Evolutionary conservation across 192 early-diverging fungal species (phyloP), one percentile per base, ranked within the genome.

Genomic region (Glomus cerebriforme): DNA sequence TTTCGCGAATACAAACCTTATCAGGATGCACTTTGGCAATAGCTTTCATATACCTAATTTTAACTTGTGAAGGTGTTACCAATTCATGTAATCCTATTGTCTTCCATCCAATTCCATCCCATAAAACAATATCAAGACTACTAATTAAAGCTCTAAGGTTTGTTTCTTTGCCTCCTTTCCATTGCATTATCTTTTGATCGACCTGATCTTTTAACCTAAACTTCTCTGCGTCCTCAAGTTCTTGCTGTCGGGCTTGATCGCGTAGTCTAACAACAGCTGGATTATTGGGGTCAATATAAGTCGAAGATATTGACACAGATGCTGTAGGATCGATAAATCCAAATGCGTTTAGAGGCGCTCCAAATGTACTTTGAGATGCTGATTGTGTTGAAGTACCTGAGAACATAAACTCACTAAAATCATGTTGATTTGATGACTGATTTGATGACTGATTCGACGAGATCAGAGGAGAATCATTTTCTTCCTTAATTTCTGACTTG

Each of bases 11-110:
- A 27, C 60, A 77, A 78, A 95, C 93, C 88, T 98, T 99, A 76
- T 99, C 97, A 13, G 97, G 96, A 86, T 99, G 97, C 39, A 98
- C 88, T 67, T 93, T 95, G 12, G 89, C 89, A 77, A 99, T 96
- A 29, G 96, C 96, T 66, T 91, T 90, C 92, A 98, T 95, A 81
- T 99, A 99, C 73, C 85, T 89, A 37, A 96, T 86, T 87, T 99
- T 99, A 66, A 96, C 95, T 82, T 95, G 93, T 59, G 85, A 81
- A 0, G 96, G 92, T 64, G 93, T 90, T 24, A 99, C 89, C 72
- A 99, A 86, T 79, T 98, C 95, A 68, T 91, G 89, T 83, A 99
- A 89, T 19, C 91, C 92, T 27, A 96, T 91, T 1, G 88, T 82
- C 73, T 90, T 91, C 90, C 94, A 95, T 12, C 85, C 84, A 3